These are phyloP conservation scores for Petasospora rhodanensis DNA, from an alignment of 1,139 yeast genomes.

Conservation along the genomic window DNA sequence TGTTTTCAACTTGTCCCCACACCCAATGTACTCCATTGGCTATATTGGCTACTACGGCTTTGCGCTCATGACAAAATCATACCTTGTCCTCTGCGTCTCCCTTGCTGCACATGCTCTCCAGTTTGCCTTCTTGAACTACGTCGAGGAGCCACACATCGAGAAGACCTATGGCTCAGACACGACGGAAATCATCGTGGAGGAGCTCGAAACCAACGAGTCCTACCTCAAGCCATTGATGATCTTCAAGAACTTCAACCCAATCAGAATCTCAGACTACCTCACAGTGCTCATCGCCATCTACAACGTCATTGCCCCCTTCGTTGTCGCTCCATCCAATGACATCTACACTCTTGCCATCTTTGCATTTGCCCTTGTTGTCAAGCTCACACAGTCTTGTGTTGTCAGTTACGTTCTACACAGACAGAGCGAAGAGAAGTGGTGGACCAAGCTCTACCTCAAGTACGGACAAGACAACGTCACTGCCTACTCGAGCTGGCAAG, in stretches of 20 bases:
- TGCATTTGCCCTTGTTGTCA: conserved; percentile 43
- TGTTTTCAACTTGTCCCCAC: conserved; percentile 88
- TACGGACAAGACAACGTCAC: conserved; percentile 64
- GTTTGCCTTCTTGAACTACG: conserved; percentile 69
- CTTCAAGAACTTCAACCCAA: conserved; percentile 55
- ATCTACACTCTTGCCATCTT: conserved; percentile 37
- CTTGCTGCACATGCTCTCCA: conserved; percentile 75
- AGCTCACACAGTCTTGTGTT: conserved; percentile 49
- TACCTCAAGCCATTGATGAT: conserved; percentile 59
- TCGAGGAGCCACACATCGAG: conserved; percentile 86
- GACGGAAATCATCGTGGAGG: conserved; percentile 27
- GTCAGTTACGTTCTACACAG: conserved; percentile 50
- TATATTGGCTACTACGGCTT: conserved; percentile 86
- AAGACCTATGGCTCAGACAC: conserved; percentile 53
- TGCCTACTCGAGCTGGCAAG: conserved; percentile 76
- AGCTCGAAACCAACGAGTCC: conserved; percentile 31
- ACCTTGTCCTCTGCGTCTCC: conserved; percentile 67
- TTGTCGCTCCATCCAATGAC: conserved; percentile 33
- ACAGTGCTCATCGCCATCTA: conserved; percentile 46
- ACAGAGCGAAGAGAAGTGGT: conserved; percentile 60
- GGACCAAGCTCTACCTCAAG: conserved; percentile 64
- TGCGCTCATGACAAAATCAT: conserved; percentile 73
- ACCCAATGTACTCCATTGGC: conserved; percentile 91
- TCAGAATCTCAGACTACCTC: conserved; percentile 62
- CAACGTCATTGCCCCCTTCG: conserved; percentile 41